Conservation (phyloP, 2,329 filamentous ascomycete species). For the Alternaria atra region DNA sequence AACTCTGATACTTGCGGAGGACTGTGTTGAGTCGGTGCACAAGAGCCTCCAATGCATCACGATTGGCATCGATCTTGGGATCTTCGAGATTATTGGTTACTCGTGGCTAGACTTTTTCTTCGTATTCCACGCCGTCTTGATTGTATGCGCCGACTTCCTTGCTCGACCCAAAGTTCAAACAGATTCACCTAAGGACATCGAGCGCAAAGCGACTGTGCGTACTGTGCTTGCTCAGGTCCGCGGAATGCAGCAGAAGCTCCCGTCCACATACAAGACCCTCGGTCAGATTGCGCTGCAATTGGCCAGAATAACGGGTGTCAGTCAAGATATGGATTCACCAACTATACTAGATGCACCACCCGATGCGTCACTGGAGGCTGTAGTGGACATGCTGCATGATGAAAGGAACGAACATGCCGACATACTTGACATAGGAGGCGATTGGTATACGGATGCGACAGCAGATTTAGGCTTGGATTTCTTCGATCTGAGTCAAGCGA, state of each 20-base stretch:
- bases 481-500: conserved; percentile 23
- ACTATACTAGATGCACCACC: not conserved
- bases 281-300: conserved; percentile 35
- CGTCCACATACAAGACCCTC: conserved; percentile 34
- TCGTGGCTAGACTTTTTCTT: conserved; percentile 38
- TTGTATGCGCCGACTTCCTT: conserved; percentile 40
- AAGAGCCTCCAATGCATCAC: conserved; percentile 33
- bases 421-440: conserved; percentile 29
- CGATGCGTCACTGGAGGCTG: conserved; percentile 7
- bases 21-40: conserved; percentile 39
- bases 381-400: conserved; percentile 11
- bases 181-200: conserved; percentile 29
- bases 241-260: conserved; percentile 27
- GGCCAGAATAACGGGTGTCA: conserved; percentile 33
- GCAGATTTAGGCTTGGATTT: conserved; percentile 33
- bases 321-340: conserved; percentile 16
- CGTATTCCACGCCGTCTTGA: conserved; percentile 36
- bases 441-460: conserved; percentile 34
- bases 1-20: conserved; percentile 31
- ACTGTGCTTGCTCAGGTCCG: conserved; percentile 27
- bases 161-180: conserved; percentile 29
- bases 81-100: conserved; percentile 30
- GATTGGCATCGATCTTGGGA: conserved; percentile 21
- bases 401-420: conserved; percentile 15
- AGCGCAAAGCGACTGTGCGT: conserved; percentile 33